Percentiles rank a stretch among this genome's conserved stretches.
These are phyloP conservation scores for Hygrocybe punicea DNA, from an alignment of 768 basidiomycete species.

Conservation along the genomic window DNA sequence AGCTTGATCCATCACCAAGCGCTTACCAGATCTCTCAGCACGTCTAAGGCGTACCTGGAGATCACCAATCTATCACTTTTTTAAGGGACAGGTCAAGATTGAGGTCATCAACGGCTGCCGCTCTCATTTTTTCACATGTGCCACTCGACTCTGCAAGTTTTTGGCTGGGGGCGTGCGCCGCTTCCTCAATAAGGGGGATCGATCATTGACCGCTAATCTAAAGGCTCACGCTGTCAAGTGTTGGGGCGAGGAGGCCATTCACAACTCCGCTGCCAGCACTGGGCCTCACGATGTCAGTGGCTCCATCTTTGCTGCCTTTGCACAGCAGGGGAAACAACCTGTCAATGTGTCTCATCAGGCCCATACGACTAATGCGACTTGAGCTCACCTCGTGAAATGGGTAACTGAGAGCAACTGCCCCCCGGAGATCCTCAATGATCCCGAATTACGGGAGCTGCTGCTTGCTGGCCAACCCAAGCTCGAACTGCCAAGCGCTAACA, in stretches of 20 bases:
- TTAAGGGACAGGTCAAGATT: too few species aligned
- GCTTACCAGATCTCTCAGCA: background rate
- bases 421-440: background rate
- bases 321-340: background rate
- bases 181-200: background rate
- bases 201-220: background rate
- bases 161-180: background rate
- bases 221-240: background rate
- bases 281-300: background rate
- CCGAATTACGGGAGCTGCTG: background rate
- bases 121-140: too few species aligned
- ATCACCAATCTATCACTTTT: too few species aligned
- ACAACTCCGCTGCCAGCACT: background rate
- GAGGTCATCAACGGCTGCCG: too few species aligned
- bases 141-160: background rate
- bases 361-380: background rate
- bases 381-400: background rate
- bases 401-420: background rate
- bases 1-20: too few species aligned
- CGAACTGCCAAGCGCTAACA: conserved; percentile 33
- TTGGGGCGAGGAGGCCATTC: background rate
- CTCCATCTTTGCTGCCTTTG: background rate
- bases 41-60: too few species aligned
- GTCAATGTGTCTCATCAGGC: background rate
- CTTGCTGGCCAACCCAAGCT: conserved; percentile 28